A percentile compares a stretch with the other conserved stretches of the same genome.
These are phyloP conservation scores for Lentinula guzmanii DNA, from an alignment of 768 basidiomycete genomes.

Conservation along the genomic window DNA sequence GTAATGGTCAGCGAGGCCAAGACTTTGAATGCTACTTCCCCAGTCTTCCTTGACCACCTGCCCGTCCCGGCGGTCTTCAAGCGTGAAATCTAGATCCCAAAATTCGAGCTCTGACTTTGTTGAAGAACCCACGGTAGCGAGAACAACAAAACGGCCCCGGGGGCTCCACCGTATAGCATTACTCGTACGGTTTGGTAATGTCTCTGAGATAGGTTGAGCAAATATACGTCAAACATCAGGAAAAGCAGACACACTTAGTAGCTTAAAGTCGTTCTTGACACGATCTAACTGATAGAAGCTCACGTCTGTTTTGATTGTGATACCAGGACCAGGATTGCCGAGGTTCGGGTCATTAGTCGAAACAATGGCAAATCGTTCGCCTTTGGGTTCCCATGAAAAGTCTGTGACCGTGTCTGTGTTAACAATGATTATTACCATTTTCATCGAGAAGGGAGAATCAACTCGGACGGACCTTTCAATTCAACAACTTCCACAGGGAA, in stretches of 20 bases:
- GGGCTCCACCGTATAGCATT: conserved; percentile 98
- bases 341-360: conserved; percentile 92
- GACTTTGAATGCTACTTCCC: conserved; percentile 79
- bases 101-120: conserved; percentile 97
- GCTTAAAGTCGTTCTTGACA: conserved; percentile 89
- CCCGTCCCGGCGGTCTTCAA: conserved; percentile 56
- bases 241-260: conserved; percentile 51
- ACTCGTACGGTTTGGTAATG: conserved; percentile 75
- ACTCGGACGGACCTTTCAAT: conserved; percentile 65
- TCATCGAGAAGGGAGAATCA: background rate
- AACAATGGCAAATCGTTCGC: conserved; percentile 93
- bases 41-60: conserved; percentile 63
- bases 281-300: conserved; percentile 94
- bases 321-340: conserved; percentile 82
- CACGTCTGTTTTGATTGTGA: conserved; percentile 94
- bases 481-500: conserved; percentile 97
- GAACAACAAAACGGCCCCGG: conserved; percentile 89
- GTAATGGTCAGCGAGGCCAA: conserved; percentile 89
- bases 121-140: conserved; percentile 93
- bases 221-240: conserved; percentile 7
- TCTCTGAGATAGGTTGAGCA: conserved; percentile 37
- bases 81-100: conserved; percentile 94
- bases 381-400: conserved; percentile 99
- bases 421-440: conserved; percentile 6
- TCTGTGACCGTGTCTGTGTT: conserved; percentile 81